These are phyloP conservation scores for Calonectria montana DNA, from an alignment of 2,329 filamentous ascomycete species.

Conservation along the genomic window DNA sequence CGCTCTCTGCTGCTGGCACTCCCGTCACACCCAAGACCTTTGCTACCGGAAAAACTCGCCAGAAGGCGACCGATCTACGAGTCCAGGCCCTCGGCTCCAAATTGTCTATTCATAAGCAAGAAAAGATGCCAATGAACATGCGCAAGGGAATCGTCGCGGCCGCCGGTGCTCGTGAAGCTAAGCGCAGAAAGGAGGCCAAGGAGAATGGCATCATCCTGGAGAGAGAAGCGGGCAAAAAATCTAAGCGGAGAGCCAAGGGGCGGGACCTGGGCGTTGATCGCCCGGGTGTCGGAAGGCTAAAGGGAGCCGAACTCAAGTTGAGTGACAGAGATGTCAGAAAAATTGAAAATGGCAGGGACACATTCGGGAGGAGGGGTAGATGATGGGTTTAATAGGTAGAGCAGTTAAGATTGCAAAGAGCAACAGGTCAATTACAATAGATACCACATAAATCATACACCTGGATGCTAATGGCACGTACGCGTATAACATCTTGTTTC, in stretches of 20 bases:
- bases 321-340: conserved; percentile 80
- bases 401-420: background rate
- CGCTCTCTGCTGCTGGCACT: conserved; percentile 56
- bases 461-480: conserved; percentile 3
- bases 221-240: conserved; percentile 55
- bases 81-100: conserved; percentile 86
- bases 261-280: conserved; percentile 74
- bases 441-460: background rate
- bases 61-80: conserved; percentile 86
- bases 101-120: conserved; percentile 77
- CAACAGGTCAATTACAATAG: background rate
- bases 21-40: conserved; percentile 56
- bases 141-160: conserved; percentile 86
- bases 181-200: conserved; percentile 79
- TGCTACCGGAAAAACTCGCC: conserved; percentile 75
- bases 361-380: conserved; percentile 53
- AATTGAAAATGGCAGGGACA: conserved; percentile 69
- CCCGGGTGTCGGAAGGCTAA: conserved; percentile 83
- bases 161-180: conserved; percentile 72
- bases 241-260: conserved; percentile 55
- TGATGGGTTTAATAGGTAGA: conserved; percentile 20
- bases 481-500: conserved; percentile 27
- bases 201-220: conserved; percentile 95
- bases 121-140: conserved; percentile 89
- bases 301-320: conserved; percentile 81